Evolutionary conservation across 176 grass and related monocot genomes (phyloP), one percentile per base, ranked within the genome.

Genomic region (Puya raimondii): DNA sequence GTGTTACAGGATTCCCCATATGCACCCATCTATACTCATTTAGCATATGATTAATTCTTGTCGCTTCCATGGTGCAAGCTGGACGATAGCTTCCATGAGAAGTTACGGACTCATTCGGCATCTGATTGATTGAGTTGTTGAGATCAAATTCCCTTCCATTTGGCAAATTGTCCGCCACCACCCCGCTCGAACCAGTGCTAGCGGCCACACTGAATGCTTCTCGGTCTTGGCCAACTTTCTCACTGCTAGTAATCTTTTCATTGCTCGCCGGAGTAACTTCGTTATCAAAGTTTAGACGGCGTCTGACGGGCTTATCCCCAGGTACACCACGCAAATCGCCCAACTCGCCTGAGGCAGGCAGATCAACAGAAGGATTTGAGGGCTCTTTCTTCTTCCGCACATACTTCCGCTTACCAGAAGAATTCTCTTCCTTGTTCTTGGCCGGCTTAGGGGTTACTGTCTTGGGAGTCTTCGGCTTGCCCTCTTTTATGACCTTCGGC

Each of bases 401-500:
- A 87, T 91, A 96, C 42, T 88, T 96, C 76, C 91, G 85, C 77
- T 91, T 88, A 27, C 69, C 65, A 71, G 51, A 20, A 63, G 82
- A 42, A 50, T 78, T 64, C 63, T 76, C 73, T 65, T 82, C 82
- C 65, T 72, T 80, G 12, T 53, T 68, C 49, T 69, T 76, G 23
- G 82, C 65, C 54, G 53, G 16, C 25, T 56, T 66, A 22, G 73
- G 48, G 26, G 49, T 67, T 0, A 54, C 16, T 21, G 64, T 73
- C 48, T 91, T 84, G 5, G 82, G 74, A 78, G 81, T 85, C 51
- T 53, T 85, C 63, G 75, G 72, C 67, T 87, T 81, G 69, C 73
- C 76, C 78, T 90, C 84, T 77, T 57, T 80, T 48, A 88, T 64
- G 66, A 96, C 87, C 74, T 96, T 96, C n/a, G 91, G 91, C 70